Conservation (phyloP, 2,329 filamentous ascomycete genomes). For the Rutstroemia sp. region DNA sequence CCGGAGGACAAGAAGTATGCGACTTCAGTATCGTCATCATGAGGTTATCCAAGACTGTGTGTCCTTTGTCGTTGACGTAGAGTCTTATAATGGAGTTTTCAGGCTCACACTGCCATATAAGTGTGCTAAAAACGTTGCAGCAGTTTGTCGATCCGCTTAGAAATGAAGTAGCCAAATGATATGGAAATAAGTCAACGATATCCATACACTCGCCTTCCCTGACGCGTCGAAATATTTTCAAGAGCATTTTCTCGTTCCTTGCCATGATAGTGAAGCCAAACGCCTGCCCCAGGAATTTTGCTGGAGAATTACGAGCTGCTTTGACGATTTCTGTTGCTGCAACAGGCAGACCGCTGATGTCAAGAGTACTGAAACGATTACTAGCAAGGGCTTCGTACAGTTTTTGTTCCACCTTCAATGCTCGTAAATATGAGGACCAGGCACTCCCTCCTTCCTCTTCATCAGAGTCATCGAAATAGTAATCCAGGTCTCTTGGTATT, state of each 20-base stretch:
- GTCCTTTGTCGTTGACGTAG: neutral
- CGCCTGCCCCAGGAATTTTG: too few relatives aligned
- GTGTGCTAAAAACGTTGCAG: neutral
- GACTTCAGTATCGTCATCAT: neutral
- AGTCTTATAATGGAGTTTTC: neutral
- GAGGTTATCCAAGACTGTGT: neutral
- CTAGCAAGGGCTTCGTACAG: neutral
- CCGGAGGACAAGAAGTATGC: neutral
- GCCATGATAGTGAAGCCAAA: too few relatives aligned
- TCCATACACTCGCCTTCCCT: neutral
- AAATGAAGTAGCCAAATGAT: neutral
- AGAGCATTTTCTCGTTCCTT: neutral
- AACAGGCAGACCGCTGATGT: neutral
- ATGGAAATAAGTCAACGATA: neutral
- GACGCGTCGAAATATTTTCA: rapidly evolving
- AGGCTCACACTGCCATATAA: neutral
- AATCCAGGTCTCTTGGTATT: too few relatives aligned
- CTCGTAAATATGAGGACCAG: neutral
- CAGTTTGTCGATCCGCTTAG: neutral
- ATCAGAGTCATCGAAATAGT: too few relatives aligned
- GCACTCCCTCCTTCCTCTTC: rapidly evolving
- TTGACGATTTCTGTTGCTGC: neutral
- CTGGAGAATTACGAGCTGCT: neutral
- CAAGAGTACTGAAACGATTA: neutral
- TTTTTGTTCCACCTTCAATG: neutral